These are phyloP conservation scores for Vigna hirtella DNA, from an alignment of 306 rosid species.

Conservation along the genomic window DNA sequence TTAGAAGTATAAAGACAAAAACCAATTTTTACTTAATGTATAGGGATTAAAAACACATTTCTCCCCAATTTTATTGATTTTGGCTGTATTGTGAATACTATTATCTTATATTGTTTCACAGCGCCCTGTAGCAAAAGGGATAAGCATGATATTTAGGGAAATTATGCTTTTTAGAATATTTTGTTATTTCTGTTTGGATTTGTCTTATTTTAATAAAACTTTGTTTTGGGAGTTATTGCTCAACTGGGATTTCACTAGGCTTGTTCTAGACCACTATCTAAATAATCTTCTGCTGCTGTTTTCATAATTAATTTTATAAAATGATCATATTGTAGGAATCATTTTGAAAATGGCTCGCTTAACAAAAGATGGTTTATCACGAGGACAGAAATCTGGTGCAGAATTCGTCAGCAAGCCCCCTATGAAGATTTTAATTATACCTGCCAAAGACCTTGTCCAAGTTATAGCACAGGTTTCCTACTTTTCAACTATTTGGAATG, in stretches of 20 bases:
- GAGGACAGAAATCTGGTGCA: constrained; percentile 69
- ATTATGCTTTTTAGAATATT: constrained; percentile 1
- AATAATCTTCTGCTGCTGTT: constrained; percentile 14
- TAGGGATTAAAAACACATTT: not conserved
- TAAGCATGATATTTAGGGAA: constrained; percentile 13
- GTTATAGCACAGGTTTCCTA: constrained; percentile 79
- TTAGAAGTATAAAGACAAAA: no score
- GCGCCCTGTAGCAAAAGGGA: constrained; percentile 1
- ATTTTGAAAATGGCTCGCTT: constrained; percentile 90
- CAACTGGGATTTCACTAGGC: constrained; percentile 15
- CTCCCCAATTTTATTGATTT: constrained; percentile 10
- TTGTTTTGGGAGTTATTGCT: not conserved
- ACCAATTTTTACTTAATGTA: no score
- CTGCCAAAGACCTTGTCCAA: constrained; percentile 86
- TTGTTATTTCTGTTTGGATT: constrained; percentile 14
- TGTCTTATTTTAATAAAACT: not conserved
- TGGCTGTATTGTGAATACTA: constrained; percentile 24
- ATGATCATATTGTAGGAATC: constrained; percentile 59
- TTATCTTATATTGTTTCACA: constrained; percentile 20
- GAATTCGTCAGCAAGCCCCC: constrained; percentile 77
- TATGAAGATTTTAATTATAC: constrained; percentile 67
- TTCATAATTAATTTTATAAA: constrained; percentile 29
- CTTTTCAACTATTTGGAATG: constrained; percentile 33
- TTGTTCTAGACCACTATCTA: not conserved
- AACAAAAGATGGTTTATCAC: constrained; percentile 67